A percentile compares a stretch with the other conserved stretches of the same genome.
Evolutionary conservation across 2,329 filamentous ascomycete genomes (phyloP).

Genomic region (Aspergillus floridensis): DNA sequence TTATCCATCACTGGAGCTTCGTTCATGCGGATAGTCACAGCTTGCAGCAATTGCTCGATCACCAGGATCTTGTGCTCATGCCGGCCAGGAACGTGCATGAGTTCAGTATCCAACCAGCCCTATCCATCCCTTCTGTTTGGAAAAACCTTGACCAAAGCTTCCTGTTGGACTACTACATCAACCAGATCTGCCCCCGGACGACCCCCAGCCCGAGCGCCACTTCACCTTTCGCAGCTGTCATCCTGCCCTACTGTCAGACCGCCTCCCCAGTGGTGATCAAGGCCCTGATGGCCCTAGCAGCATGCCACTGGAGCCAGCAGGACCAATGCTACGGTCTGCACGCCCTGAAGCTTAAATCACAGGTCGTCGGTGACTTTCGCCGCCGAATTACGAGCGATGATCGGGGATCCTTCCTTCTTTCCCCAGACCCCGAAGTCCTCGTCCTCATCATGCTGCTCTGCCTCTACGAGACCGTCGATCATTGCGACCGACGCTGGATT

Average conservation of each 20-base stretch:
- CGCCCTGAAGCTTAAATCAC: not conserved
- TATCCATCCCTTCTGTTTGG: no score
- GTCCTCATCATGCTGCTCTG: slow-evolving; percentile 37
- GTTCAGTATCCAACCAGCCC: no score
- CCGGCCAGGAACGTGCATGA: no score
- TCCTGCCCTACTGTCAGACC: not conserved
- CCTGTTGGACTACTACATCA: no score
- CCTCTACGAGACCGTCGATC: slow-evolving; percentile 34
- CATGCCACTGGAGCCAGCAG: not conserved
- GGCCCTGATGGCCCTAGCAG: not conserved
- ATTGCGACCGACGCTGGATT: slow-evolving; percentile 38
- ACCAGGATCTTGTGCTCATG: no score
- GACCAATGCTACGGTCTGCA: not conserved
- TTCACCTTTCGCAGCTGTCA: not conserved
- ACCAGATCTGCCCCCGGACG: no score
- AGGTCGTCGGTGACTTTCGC: not conserved
- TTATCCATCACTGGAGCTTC: no score
- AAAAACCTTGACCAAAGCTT: no score
- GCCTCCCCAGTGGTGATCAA: not conserved
- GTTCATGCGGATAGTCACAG: no score
- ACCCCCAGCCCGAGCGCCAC: no score
- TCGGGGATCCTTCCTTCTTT: not conserved
- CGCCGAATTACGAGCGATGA: not conserved
- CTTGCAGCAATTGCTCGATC: no score
- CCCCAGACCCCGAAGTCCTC: slow-evolving; percentile 16